Base-by-base conservation (phyloP, 257 asterid species). In the Eustoma russellianum region DNA sequence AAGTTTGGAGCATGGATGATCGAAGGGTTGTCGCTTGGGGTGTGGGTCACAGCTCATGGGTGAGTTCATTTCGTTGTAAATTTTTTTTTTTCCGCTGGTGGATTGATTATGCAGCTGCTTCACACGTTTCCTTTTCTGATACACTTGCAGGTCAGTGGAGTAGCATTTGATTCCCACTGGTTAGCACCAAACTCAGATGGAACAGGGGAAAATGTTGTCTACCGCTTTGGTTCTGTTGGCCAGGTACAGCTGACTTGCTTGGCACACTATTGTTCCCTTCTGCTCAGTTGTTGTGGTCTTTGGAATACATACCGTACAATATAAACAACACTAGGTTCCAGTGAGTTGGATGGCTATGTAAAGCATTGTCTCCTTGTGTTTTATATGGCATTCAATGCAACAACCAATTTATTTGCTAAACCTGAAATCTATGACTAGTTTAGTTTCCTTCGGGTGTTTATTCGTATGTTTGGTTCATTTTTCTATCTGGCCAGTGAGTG, bases 31-130 rank as follows among this genome's bases (percentile, higher is more conserved):
- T 92, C 35, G 99, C 99, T 16, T 92, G 97, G 97, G 99, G 99
- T 6, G 99, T 88, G 83, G 99, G 99, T 49, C 99, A 92, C 69
- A 88, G 76, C 67, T 92, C 99, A 48, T 92, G 99, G 99, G 99
- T 88, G 70, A 83, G 95, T 72, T 67, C 59, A 43, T n/a, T 4
- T 24, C 48, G 12, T 56, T 54, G 44, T 61, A 38, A 53, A 34
- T 57, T 41, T 41, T 30, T 62, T 48, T 56, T 40, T 41, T 48
- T 53, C 58, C 55, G 33, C 38, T 38, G 43, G 43, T 38, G 43
- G 12, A 8, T 38, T 38, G 43, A 48, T 54, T 52, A 38, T 55
- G 61, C 30, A 24, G 28, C 56, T 71, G 35, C 57, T 43, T 63
- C 66, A 55, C 33, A n/a, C 57, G 2, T 24, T 24, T 17, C 48